Evolutionary conservation across 2,329 filamentous ascomycete genomes (phyloP), one percentile per base, ranked within the genome.

Genomic region (Beauveria sp.): DNA sequence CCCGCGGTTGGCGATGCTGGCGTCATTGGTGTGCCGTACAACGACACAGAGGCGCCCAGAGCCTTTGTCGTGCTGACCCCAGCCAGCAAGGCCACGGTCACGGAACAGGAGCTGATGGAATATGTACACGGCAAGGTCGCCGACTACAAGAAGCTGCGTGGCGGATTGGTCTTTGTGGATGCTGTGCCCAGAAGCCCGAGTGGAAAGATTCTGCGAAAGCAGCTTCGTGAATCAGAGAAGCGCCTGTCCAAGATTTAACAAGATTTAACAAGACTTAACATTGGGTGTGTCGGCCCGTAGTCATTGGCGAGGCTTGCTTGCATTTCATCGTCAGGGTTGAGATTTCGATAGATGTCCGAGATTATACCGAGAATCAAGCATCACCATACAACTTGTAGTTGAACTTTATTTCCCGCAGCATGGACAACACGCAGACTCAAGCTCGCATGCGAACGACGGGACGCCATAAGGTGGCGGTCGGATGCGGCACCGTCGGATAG

Each of bases 111-210:
- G 0, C 53, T 75, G 5, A 59, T 61, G 8, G 55, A 67, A 1
- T 71, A 67, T 53, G 70, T 73, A 8, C 61, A 64, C 40, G 53
- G 48, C 12, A 67, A 65, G 14, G 70, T 73, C 0, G 79, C 85
- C 0, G 76, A 73, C 53, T 80, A 86, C 67, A 92, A 92, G 72
- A 80, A 83, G 66, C 76, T 91, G 63, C 84, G 84, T 7, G 89
- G 88, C 0, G 89, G 89, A 0, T 81, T 92, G 7, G 70, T 78
- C 4, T 89, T 91, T 67, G 75, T 88, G 1, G 81, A 88, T 24
- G 75, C 73, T 1, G 84, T 92, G 30, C 88, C 88, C 2, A 89
- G 89, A 72, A 90, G 87, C 66, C 79, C 84, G 1, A 73, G 75
- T 18, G 79, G 79, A 0, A 80, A 81, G 70, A 76, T 80, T 26